Base-by-base conservation (phyloP, 306 rosid species). In the Glycine latifolia region DNA sequence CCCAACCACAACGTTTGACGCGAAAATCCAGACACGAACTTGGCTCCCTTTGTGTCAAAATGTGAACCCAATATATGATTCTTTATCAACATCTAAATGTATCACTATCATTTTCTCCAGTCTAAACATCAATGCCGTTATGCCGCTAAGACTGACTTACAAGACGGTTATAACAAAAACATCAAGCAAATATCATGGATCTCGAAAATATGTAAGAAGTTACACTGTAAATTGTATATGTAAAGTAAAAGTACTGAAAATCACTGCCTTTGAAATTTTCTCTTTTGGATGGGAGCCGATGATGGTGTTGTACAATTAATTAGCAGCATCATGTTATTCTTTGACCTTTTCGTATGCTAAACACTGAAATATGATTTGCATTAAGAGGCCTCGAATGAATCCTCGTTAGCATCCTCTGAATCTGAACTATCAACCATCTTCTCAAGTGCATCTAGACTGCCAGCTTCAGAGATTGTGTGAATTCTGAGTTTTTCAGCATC, bases 401-500 rank as follows among this genome's bases (percentile, higher is more conserved):
- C 85, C 60, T 80, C 84, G 8, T 70, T 75, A 66, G 90, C 80
- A 82, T 85, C 91, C 77, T 89, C 94, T 48, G 90, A 77, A 84
- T 93, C 95, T 68, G 92, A 89, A 85, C 39, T 82, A 13, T 89
- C 96, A 62, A 85, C 89, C 99, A 93, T 91, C 79, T 89, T 89
- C 86, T 95, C 91, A 53, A 95, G 95, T 7, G 88, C 86, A 72
- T 91, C 97, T 59, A 95, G 79, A 81, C 87, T 94, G 58, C 96
- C 98, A 48, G 82, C 93, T 79, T 95, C 98, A 53, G 97, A 90
- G 48, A 88, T 79, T 0, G 97, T 90, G 87, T 93, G 95, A 46
- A 89, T 56, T 84, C 99, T 88, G 73, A 93, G 88, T 87, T 86
- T 79, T 63, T 91, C 93, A 39, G 96, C 96, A 80, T 95, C 99